phyloP scores from a whole-genome alignment of 306 rosid genomes.

The Trifolium pratense region DNA sequence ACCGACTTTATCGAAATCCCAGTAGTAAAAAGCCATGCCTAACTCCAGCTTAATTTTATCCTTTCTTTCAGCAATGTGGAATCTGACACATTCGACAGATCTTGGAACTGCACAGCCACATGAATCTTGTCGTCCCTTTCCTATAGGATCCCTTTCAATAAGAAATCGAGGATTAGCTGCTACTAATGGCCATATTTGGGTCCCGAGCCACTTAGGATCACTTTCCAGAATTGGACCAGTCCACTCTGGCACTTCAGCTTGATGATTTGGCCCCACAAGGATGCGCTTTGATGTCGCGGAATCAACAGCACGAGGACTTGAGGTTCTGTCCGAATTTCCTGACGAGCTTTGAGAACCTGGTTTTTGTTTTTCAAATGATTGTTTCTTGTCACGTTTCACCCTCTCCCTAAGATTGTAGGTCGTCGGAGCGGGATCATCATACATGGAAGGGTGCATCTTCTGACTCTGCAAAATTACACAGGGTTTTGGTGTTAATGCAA shows the following conservation, averaged over 20 bases:
- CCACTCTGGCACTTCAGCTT: constrained; percentile 77
- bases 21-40: constrained; percentile 61
- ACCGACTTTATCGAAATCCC: constrained; percentile 69
- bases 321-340: constrained; percentile 41
- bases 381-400: constrained; percentile 44
- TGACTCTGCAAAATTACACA: constrained; percentile 58
- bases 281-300: constrained; percentile 30
- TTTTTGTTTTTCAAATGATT: constrained; percentile 32
- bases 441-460: constrained; percentile 79
- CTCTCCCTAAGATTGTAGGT: constrained; percentile 75
- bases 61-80: constrained; percentile 75
- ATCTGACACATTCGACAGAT: constrained; percentile 67
- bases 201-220: constrained; percentile 79
- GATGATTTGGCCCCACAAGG: constrained; percentile 55
- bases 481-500: constrained; percentile 36
- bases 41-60: constrained; percentile 64
- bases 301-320: constrained; percentile 40
- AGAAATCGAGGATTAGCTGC: constrained; percentile 47
- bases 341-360: constrained; percentile 45
- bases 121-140: constrained; percentile 78
- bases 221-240: constrained; percentile 55
- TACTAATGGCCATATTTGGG: constrained; percentile 66
- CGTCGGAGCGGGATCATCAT: constrained; percentile 57
- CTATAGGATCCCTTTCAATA: constrained; percentile 77
- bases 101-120: constrained; percentile 71